Evolutionary conservation across 2,329 filamentous ascomycete genomes (phyloP), one percentile per base, ranked within the genome.

Genomic region (Neurospora sp.): DNA sequence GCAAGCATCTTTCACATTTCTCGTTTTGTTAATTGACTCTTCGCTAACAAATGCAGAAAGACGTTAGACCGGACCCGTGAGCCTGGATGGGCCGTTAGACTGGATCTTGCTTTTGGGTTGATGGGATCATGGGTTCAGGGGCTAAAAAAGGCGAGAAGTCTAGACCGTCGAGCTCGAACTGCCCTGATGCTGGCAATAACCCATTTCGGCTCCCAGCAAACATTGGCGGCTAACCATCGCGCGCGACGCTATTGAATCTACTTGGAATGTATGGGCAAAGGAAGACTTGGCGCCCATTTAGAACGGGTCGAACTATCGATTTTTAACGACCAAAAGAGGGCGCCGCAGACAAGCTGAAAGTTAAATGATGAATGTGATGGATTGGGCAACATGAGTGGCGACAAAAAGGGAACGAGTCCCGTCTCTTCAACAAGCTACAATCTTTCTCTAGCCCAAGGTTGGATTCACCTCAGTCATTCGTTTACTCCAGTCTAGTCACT

Each of bases 401-500:
- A 58, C 23, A 58, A 28, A 58, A 58, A 33, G 52, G 23, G 23
- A 58, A 7, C 13, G 15, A 17, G 52, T 58, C 52, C 52, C 52
- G 40, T 42, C 19, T 46, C 43, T 46, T 23, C n/a, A 33, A 33
- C 46, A 15, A 23, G 17, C 23, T 33, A 33, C 46, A 15, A 23
- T 33, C 23, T 33, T 3, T 58, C 19, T 58, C 8, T 17, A 33
- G 6, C 43, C 13, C 52, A 58, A 58, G 23, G 23, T 58, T 58
- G 52, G 13, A 38, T 67, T 39, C 40, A 67, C 23, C 68, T 66
- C 52, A 67, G 38, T 68, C 66, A 66, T 28, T 67, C 68, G 28
- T 68, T 68, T 66, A 43, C 38, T 58, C 23, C 52, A 33, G 52
- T 10, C 23, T 68, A 66, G 70, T 66, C 70, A 66, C 68, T 71